phyloP scores from a whole-genome alignment of 2,329 filamentous ascomycete species.

The Blastomyces silverae region DNA sequence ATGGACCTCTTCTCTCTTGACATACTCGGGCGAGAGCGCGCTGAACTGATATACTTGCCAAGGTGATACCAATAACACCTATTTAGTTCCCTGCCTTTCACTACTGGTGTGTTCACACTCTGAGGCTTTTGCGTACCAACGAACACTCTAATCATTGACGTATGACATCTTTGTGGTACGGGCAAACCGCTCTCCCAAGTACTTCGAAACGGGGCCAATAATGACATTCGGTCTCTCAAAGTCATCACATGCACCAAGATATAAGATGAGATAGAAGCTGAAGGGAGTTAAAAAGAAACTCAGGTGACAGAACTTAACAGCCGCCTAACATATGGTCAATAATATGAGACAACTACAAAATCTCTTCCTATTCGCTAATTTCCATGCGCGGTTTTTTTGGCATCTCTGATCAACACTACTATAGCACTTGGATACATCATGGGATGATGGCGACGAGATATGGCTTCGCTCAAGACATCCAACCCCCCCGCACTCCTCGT shows the following conservation, averaged over 20 bases:
- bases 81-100: neutral
- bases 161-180: slow-evolving; percentile 4
- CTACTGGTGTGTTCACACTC: neutral
- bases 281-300: neutral
- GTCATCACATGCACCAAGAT: neutral
- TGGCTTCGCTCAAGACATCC: neutral
- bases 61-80: neutral
- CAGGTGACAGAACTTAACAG: too few species aligned
- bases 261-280: neutral
- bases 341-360: neutral
- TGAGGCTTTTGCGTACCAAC: neutral
- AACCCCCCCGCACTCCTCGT: neutral
- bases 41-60: neutral
- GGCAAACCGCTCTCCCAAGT: neutral
- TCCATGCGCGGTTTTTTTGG: neutral
- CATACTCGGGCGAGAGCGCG: neutral
- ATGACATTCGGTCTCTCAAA: neutral
- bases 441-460: neutral
- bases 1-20: neutral
- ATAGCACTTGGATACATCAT: neutral
- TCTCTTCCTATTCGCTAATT: neutral
- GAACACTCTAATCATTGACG: neutral
- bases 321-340: neutral
- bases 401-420: neutral
- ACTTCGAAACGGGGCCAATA: slow-evolving; percentile 6